Conservation (phyloP, 2,329 filamentous ascomycete genomes). For the Trichoderma sp. region DNA sequence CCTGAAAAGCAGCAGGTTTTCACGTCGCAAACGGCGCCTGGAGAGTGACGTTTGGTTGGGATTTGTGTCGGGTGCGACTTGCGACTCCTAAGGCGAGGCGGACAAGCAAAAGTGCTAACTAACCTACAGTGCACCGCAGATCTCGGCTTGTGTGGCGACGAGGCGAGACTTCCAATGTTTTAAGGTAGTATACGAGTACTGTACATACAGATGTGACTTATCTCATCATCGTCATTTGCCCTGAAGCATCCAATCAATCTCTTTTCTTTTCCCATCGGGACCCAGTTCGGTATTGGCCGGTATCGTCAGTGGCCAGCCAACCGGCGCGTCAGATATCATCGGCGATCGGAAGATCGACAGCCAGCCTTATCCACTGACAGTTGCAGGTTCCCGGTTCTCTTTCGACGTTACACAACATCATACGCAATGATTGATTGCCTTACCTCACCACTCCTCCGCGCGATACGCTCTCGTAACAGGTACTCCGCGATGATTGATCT, state of each 20-base stretch:
- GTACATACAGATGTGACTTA: background rate
- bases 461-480: background rate
- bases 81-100: background rate
- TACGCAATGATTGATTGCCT: background rate
- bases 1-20: background rate
- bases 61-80: background rate
- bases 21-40: background rate
- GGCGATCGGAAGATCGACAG: conserved; percentile 6
- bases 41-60: background rate
- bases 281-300: background rate
- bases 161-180: background rate
- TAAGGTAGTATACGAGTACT: background rate
- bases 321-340: background rate
- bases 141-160: background rate
- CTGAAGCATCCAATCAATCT: background rate
- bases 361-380: background rate
- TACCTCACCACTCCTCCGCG: background rate
- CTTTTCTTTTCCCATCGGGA: background rate
- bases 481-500: background rate
- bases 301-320: background rate
- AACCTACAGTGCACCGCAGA: background rate
- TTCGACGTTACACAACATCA: background rate
- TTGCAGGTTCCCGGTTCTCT: background rate
- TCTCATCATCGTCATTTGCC: background rate
- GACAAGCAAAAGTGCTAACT: background rate